These are phyloP conservation scores for Botrytis elliptica DNA, from an alignment of 2,329 filamentous ascomycete species.

Conservation along the genomic window DNA sequence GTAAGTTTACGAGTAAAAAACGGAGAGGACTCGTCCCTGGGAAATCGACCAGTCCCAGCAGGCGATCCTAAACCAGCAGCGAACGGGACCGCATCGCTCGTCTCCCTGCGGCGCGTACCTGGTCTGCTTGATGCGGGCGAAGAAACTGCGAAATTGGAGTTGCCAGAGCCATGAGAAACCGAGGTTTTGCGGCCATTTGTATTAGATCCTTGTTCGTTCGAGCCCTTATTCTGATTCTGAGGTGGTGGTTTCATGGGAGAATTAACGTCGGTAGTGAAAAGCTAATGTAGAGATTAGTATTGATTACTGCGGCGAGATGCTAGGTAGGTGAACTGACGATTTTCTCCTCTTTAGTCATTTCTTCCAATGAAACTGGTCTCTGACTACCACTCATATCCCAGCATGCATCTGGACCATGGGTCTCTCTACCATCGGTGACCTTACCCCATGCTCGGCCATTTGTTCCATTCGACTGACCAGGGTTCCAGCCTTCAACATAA, in stretches of 20 bases:
- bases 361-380: conserved; percentile 69
- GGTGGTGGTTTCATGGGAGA: conserved; percentile 85
- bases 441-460: conserved; percentile 71
- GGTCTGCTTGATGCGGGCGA: conserved; percentile 74
- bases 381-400: conserved; percentile 76
- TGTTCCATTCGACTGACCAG: conserved; percentile 65
- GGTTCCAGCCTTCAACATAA: conserved; percentile 77
- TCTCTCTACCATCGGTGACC: conserved; percentile 69
- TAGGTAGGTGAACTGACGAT: conserved; percentile 47
- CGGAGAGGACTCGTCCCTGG: conserved; percentile 60
- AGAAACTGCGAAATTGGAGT: conserved; percentile 64
- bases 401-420: conserved; percentile 83
- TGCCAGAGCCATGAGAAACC: conserved; percentile 63
- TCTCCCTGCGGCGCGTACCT: conserved; percentile 78
- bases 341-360: conserved; percentile 64
- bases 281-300: conserved; percentile 48
- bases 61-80: conserved; percentile 56
- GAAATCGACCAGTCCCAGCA: conserved; percentile 56
- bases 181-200: conserved; percentile 77
- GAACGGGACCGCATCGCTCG: conserved; percentile 63
- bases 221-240: conserved; percentile 60
- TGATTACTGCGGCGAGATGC: conserved; percentile 14
- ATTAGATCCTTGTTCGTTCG: conserved; percentile 54
- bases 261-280: conserved; percentile 85
- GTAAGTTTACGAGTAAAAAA: conserved; percentile 55